Evolutionary conservation across 495 filamentous ascomycete genomes (phyloP), one percentile per base, ranked within the genome.

Genomic region (Penicillium canescens): DNA sequence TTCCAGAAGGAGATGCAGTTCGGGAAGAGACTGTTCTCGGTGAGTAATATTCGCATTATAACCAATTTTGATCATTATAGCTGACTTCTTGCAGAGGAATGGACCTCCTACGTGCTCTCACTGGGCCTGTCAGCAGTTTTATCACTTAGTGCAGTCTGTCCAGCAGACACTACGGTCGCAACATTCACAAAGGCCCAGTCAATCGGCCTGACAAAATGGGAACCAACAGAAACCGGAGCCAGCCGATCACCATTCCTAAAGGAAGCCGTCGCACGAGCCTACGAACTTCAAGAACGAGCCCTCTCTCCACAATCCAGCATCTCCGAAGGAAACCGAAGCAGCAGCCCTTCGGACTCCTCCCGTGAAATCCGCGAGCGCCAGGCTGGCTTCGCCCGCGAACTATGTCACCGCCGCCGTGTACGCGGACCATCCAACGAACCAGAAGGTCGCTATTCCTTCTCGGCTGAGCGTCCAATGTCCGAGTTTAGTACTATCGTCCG

Each of bases 161-260:
- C 74, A 6, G 69, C 71, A n/a, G 72, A 79, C 47, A 67, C 67
- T n/a, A 67, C 74, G 5, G 55, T 69, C 5, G 66, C 66, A 12
- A 78, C 65, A 20, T 86, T 87, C 57, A 62, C 74, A 21, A 66
- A 75, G 23, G 85, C 85, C 12, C 61, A 76, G 24, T 57, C 75
- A 10, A 72, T 79, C 18, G 82, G 83, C 16, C 77, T 83, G 57
- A 83, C 80, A 2, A 71, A 66, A 35, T 88, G 85, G 85, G 72
- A 76, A 11, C 64, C 68, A 14, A 75, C 81, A 0, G 67, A 76
- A 13, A 57, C 63, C 4, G 71, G 69, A 23, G 60, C 60, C 24
- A 81, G 71, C 37, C 81, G 82, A n/a, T 71, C 74, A 9, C 81
- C 77, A 10, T 88, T 88, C 62, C 73, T 88, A 49, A 83, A 84